Evolutionary conservation across 2,329 filamentous ascomycete species (phyloP), one percentile per base, ranked within the genome.

Genomic region (Colletotrichum sojae): DNA sequence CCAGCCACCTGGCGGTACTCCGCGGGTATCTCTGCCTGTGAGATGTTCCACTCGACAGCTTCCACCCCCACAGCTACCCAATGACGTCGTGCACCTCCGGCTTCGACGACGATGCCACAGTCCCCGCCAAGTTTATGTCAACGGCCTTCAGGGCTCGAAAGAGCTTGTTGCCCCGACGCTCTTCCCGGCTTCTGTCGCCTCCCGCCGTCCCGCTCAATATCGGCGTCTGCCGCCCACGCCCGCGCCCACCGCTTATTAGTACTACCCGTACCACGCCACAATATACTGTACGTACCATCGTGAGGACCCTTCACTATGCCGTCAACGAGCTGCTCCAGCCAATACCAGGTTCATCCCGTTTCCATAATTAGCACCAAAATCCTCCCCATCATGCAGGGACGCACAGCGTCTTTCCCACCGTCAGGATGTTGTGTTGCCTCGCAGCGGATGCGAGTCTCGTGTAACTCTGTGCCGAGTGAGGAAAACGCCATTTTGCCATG

Each of bases 311-410:
- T 69, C 56, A 40, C 13, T 49, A 60, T 66, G 55, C 62, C 45
- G 55, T 60, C 61, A 69, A 60, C 25, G 22, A 60, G 16, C 54
- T 60, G 36, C 49, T 66, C 54, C 55, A 60, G 27, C 66, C 62
- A 60, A 69, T 60, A 27, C 62, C 45, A 56, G 62, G 62, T 69
- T 69, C 56, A 61, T 69, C 67, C 67, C 55, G 51, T 69, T 66
- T 69, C 67, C 67, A 69, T 60, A 69, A 69, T 69, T 69, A 69
- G 67, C 67, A 69, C 62, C 62, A 63, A 39, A 55, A 31, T 46
- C 45, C 51, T 66, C 15, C 31, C 25, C 55, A 31, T 66, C 51
- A 69, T 69, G 67, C 67, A 69, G 62, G 67, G 62, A 69, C 62
- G 56, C 45, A 61, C 43, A 52, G 45, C 49, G 45, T 43, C 25